Percentiles rank a stretch among this genome's conserved stretches.
phyloP scores from a whole-genome alignment of 768 basidiomycete genomes.

The Macrolepiota fuliginosa region DNA sequence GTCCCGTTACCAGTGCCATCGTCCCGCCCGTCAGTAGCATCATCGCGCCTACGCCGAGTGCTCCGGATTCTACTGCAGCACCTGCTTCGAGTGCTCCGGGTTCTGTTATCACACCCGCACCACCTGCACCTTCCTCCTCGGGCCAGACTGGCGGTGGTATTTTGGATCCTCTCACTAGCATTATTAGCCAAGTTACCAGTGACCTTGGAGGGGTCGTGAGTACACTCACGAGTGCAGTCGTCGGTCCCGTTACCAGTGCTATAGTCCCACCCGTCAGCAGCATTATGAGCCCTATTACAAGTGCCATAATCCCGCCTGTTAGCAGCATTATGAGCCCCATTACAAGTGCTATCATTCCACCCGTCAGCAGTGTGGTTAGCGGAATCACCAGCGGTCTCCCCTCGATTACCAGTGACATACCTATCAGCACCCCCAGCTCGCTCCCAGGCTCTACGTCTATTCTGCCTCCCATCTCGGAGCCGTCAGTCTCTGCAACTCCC shows the following conservation, averaged over 20 bases:
- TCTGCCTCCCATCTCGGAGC: neutral
- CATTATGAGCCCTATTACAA: neutral
- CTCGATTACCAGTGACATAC: neutral
- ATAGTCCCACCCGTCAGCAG: neutral
- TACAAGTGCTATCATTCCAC: neutral
- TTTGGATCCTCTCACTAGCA: neutral
- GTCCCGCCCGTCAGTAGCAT: neutral
- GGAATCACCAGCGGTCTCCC: neutral
- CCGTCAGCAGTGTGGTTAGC: constrained; percentile 2
- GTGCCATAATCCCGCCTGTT: neutral
- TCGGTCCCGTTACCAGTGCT: neutral
- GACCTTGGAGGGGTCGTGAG: neutral
- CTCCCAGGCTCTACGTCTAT: neutral
- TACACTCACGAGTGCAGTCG: neutral
- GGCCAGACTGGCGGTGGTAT: neutral
- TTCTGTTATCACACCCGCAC: no score
- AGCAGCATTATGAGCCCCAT: neutral
- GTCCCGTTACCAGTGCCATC: neutral
- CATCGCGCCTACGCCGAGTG: neutral
- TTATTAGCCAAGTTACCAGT: neutral
- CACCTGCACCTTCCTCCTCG: neutral
- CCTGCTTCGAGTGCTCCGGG: no score
- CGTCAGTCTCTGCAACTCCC: neutral
- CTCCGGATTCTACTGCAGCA: neutral
- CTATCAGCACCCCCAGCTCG: neutral